A percentile compares a stretch with the other conserved stretches of the same genome.
These are phyloP conservation scores for Camellia oleifera DNA, from an alignment of 179 eudicot species.

Conservation along the genomic window DNA sequence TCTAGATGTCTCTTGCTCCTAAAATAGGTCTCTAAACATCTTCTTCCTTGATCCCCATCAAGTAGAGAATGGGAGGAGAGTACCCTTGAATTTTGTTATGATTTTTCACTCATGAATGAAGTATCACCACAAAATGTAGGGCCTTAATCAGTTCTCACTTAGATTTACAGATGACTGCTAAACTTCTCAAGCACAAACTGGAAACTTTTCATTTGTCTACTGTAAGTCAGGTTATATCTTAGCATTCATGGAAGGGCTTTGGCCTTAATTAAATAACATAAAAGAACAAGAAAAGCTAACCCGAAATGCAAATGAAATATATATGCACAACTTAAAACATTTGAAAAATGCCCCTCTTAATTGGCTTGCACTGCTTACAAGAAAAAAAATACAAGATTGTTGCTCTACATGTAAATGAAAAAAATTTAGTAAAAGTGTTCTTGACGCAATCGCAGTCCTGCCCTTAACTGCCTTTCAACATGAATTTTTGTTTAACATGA, in stretches of 20 bases:
- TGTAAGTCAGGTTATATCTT: not conserved
- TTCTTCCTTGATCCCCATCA: too few relatives aligned
- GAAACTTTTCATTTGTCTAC: not conserved
- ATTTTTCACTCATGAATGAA: not conserved
- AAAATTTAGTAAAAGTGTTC: not conserved
- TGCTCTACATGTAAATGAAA: not conserved
- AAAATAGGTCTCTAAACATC: too few relatives aligned
- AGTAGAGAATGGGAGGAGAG: too few relatives aligned
- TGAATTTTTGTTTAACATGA: not conserved
- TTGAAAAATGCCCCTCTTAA: not conserved
- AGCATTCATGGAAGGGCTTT: too few relatives aligned
- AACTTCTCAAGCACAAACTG: not conserved
- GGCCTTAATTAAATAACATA: not conserved
- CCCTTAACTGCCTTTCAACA: not conserved
- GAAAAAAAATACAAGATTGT: not conserved
- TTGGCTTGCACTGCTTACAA: not conserved
- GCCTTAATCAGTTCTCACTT: not conserved
- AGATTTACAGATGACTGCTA: too few relatives aligned
- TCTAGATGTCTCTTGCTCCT: too few relatives aligned
- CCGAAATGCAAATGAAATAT: not conserved
- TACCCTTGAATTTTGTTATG: not conserved
- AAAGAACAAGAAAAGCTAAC: not conserved
- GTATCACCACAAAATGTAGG: not conserved
- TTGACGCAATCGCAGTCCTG: not conserved
- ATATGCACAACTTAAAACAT: not conserved